Evolutionary conservation across 345 rosid genomes (phyloP).

Genomic region (Pugionium dolabratum): DNA sequence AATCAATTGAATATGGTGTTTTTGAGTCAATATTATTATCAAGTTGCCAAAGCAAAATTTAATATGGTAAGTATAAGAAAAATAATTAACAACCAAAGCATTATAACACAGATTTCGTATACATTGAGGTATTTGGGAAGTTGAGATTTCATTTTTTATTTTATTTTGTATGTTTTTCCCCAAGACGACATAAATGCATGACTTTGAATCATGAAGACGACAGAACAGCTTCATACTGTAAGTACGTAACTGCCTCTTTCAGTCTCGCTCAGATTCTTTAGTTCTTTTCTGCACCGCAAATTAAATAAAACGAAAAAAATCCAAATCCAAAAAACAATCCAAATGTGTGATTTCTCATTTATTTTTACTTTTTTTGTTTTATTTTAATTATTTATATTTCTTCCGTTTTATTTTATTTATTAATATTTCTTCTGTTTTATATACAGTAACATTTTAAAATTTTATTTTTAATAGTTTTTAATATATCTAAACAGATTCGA

Average conservation of each 20-base stretch:
- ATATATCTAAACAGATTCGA: too few species aligned
- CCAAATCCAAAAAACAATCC: too few species aligned
- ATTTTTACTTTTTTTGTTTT: not conserved
- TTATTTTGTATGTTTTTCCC: not conserved
- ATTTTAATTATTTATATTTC: not conserved
- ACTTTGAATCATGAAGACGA: conserved; percentile 21
- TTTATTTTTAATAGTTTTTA: too few species aligned
- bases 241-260: conserved; percentile 26
- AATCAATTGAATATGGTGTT: not conserved
- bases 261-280: conserved; percentile 9
- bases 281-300: conserved; percentile 1
- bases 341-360: conserved; percentile 15
- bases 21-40: not conserved
- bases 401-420: not conserved
- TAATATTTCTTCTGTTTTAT: too few species aligned
- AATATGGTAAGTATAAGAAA: conserved; percentile 7
- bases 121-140: conserved; percentile 12
- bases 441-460: too few species aligned
- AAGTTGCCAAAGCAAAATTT: not conserved
- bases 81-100: conserved; percentile 3
- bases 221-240: conserved; percentile 18
- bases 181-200: conserved; percentile 26
- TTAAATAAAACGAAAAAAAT: not conserved
- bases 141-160: conserved; percentile 16
- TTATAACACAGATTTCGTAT: conserved; percentile 17